Conservation (phyloP, 1,284 basidiomycete genomes). For the Hymenochaete sp. region DNA sequence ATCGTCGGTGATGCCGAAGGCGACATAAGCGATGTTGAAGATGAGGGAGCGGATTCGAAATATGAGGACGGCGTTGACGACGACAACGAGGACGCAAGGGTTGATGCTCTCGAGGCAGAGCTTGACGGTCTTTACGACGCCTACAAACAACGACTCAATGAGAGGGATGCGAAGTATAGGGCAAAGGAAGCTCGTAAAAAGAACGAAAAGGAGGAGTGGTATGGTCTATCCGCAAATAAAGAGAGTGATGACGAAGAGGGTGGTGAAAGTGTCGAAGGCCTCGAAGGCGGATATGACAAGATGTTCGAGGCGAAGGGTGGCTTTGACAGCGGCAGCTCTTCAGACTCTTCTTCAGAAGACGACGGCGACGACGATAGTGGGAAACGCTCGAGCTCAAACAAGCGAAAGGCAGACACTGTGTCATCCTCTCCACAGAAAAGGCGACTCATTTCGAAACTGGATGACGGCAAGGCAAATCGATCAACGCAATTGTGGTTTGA, state of each 20-base stretch:
- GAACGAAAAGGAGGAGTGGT: constrained; percentile 69
- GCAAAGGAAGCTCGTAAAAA: constrained; percentile 80
- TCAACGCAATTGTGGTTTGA: constrained; percentile 76
- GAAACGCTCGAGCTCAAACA: constrained; percentile 38
- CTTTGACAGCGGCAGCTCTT: constrained; percentile 48
- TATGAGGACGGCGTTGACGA: constrained; percentile 37
- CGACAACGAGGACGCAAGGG: constrained; percentile 67
- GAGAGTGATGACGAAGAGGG: constrained; percentile 33
- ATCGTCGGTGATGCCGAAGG: constrained; percentile 46
- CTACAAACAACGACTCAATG: constrained; percentile 76
- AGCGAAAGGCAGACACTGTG: constrained; percentile 27
- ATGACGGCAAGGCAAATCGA: constrained; percentile 24
- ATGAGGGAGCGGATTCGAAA: constrained; percentile 15
- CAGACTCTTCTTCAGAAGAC: constrained; percentile 44
- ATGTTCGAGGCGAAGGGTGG: constrained; percentile 56
- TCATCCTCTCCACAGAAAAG: constrained; percentile 28
- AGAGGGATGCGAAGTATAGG: constrained; percentile 86
- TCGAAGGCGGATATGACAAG: constrained; percentile 75
- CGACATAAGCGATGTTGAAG: constrained; percentile 30
- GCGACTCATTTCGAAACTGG: constrained; percentile 34
- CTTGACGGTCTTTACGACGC: constrained; percentile 85
- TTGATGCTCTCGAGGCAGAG: constrained; percentile 69
- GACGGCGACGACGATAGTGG: constrained; percentile 33
- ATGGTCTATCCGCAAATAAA: constrained; percentile 45
- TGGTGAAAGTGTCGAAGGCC: no score